Percentiles rank a stretch among this genome's conserved stretches.
These are phyloP conservation scores for Triticum dicoccoides DNA, from an alignment of 176 grass and related monocot species.

Conservation along the genomic window DNA sequence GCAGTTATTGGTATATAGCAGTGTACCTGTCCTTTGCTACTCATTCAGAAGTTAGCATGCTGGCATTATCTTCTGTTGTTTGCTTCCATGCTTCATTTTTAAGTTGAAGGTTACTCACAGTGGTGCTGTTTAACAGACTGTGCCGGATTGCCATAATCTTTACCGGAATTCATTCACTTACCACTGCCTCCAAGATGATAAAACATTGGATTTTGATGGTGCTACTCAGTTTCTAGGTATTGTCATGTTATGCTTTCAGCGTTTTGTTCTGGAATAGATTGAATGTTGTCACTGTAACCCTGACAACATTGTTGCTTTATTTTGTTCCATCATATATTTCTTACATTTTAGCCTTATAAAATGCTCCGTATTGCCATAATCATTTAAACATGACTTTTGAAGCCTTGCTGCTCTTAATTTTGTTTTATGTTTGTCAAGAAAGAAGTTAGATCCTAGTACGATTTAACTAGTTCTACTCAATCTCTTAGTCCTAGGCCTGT, in stretches of 20 bases:
- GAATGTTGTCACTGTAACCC: not conserved
- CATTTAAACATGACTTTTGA: not conserved
- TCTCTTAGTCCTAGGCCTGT: not conserved
- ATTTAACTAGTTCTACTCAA: not conserved
- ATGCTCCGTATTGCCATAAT: not conserved
- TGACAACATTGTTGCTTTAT: not conserved
- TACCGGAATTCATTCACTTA: constrained; percentile 61
- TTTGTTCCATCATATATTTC: constrained; percentile 5
- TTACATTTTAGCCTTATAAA: not conserved
- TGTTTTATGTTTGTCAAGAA: constrained; percentile 7
- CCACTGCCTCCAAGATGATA: constrained; percentile 53
- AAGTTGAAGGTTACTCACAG: constrained; percentile 25
- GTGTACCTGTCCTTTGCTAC: not conserved
- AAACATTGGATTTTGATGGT: constrained; percentile 60
- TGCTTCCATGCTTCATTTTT: constrained; percentile 18
- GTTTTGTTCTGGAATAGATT: constrained; percentile 24
- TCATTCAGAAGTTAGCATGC: constrained; percentile 20
- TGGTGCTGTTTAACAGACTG: constrained; percentile 46
- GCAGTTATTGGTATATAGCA: not conserved
- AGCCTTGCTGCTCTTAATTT: not conserved
- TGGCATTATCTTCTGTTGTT: not conserved
- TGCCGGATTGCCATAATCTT: constrained; percentile 61
- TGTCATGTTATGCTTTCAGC: constrained; percentile 14
- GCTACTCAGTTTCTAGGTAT: constrained; percentile 69
- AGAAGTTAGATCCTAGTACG: not conserved